Percentiles rank a stretch among this genome's conserved stretches.
Evolutionary conservation across 352 stramenopile genomes (phyloP).

Genomic region (Pythium pyrilobum): DNA sequence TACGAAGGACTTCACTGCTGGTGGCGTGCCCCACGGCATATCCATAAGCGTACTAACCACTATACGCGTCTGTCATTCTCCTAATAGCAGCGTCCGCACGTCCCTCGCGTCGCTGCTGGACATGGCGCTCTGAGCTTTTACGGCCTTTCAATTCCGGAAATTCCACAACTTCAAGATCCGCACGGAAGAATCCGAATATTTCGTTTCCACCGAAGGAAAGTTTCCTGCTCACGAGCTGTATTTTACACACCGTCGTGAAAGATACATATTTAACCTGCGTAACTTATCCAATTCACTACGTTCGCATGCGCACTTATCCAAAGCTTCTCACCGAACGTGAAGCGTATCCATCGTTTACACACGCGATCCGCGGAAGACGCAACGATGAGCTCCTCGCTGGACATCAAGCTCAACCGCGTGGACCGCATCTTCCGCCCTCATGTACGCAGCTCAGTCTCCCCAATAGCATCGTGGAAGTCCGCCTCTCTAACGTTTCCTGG

Average conservation of each 20-base stretch:
- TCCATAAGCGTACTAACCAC: too few species aligned
- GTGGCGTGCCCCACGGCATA: too few species aligned
- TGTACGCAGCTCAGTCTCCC: slow-evolving; percentile 26
- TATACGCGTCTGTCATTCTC: too few species aligned
- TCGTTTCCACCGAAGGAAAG: background rate
- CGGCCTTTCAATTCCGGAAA: background rate
- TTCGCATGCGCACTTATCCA: slow-evolving; percentile 10
- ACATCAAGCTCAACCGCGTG: slow-evolving; percentile 82
- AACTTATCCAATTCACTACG: slow-evolving; percentile 3
- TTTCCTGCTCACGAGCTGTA: background rate
- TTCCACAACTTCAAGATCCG: slow-evolving; percentile 2
- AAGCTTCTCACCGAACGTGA: background rate
- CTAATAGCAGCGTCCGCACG: slow-evolving; percentile 12
- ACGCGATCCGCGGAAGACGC: background rate
- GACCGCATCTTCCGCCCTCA: slow-evolving; percentile 83
- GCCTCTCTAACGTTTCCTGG: background rate
- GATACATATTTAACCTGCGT: slow-evolving; percentile 8
- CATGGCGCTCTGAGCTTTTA: background rate
- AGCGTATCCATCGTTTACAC: slow-evolving; percentile 5
- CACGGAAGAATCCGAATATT: slow-evolving; percentile 1
- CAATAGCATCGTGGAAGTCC: background rate
- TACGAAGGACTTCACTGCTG: background rate
- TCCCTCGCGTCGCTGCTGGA: slow-evolving; percentile 17
- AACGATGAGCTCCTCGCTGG: slow-evolving; percentile 71
- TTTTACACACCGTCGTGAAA: background rate